Evolutionary conservation across 2,329 filamentous ascomycete genomes (phyloP), one percentile per base, ranked within the genome.

Genomic region (Zymoseptoria tritici): DNA sequence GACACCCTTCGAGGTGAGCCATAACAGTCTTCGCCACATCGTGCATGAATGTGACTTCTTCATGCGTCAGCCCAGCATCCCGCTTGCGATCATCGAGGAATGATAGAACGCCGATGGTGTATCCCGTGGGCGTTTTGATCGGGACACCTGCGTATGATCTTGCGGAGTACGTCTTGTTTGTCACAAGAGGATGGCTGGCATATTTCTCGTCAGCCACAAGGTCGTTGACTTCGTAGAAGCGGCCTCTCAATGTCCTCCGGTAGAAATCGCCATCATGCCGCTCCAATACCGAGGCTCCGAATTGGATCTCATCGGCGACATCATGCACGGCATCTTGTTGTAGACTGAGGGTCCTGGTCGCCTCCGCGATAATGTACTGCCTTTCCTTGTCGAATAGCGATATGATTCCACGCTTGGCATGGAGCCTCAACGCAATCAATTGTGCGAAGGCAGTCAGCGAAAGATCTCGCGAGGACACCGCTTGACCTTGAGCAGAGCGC

Each of bases 91-190:
- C 79, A 64, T 87, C 85, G 2, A 84, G 74, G 1, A 87, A 79
- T 49, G 81, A 80, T 58, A 85, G 83, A 16, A 78, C 79, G 13
- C 85, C 85, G 58, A 88, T 83, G 55, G 79, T 78, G 64, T 82
- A 80, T 24, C 81, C 79, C 36, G 78, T 80, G 0, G 79, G 79
- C 2, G 82, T 85, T 22, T 80, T 79, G 57, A 89, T 82, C 0
- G 85, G 85, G 0, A 86, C 84, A 13, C 81, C 81, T 8, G 81
- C 81, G 60, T 83, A 83, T 66, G 85, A 85, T 1, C 70, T 62
- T 16, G 67, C 67, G 4, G 36, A 13, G 3, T 63, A 63, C 0
- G 69, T 68, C 8, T 66, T 64, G 22, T 57, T 57, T 2, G 36
- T 42, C 3, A 72, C 70, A 56, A 66, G 71, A 5, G 66, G 64